Base-by-base conservation (phyloP, 805 yeast species). In the Zygosaccharomyces lentus region DNA sequence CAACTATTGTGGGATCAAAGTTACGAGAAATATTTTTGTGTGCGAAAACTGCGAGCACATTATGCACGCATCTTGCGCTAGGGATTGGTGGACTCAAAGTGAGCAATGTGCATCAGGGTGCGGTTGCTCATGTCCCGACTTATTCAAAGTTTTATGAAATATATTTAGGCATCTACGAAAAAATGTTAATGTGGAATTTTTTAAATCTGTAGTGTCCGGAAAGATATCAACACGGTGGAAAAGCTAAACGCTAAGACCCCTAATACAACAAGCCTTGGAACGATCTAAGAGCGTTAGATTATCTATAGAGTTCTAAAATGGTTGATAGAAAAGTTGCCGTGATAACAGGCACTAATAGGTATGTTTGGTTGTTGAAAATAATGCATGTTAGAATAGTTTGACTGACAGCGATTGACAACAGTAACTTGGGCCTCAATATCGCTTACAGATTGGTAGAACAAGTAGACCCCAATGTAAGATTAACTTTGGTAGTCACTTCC, bases 401-500 rank as follows among this genome's bases (percentile, higher is more conserved):
- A 46, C 30, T 39, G 27, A 34, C 27, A 26, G 17, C 34, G 16
- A 3, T 32, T 25, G n/a, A 25, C 26, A 34, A 30, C 38, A 77
- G 84, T 58, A 89, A 87, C 59, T 75, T 93, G 26, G 99, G 99
- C 5, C 70, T 86, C 51, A 86, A 87, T 56, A 84, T 89, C 19
- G 96, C 95, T 8, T 80, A 84, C 61, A 73, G 97, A 41, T 70
- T 93, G 24, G 72, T 93, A 6, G 82, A 81, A 45, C 74, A 76
- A 34, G 63, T 78, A 2, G 81, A 84, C 5, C 62, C 69, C 1
- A 72, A 72, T 15, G 69, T 70, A 7, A 72, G 84, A 48, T 58
- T 93, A 39, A 89, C 96, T 1, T 70, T 93, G 8, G 80, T 93
- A 9, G 89, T 91, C 9, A 90, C 98, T 0, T 86, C 96, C 4